Conservation (phyloP, 2,329 filamentous ascomycete species). For the Epichloe amarillans region DNA sequence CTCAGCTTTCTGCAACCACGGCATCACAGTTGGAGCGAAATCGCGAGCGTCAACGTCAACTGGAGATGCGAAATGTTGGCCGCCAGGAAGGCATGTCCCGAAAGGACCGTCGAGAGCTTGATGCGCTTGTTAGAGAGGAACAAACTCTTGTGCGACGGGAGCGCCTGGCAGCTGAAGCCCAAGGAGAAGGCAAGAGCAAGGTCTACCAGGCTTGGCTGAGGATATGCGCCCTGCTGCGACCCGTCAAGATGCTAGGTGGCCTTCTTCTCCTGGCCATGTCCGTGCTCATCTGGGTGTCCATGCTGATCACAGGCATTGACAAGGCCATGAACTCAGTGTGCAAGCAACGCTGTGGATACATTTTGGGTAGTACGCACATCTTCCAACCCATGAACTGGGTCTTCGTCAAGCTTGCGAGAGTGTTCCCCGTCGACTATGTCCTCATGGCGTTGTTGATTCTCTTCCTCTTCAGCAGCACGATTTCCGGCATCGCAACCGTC, state of each 20-base stretch:
- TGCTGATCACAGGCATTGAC: conserved; percentile 92
- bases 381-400: conserved; percentile 94
- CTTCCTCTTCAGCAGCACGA: conserved; percentile 77
- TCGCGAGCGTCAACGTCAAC: conserved; percentile 78
- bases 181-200: conserved; percentile 61
- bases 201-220: conserved; percentile 69
- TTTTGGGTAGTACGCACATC: conserved; percentile 73
- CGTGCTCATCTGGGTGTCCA: conserved; percentile 71
- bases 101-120: conserved; percentile 80
- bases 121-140: conserved; percentile 78
- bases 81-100: conserved; percentile 61
- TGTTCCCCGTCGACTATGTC: conserved; percentile 86
- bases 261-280: conserved; percentile 62
- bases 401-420: conserved; percentile 58
- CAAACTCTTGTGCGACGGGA: conserved; percentile 82
- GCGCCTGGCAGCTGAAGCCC: conserved; percentile 70
- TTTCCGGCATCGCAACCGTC: conserved; percentile 72
- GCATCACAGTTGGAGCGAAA: conserved; percentile 74
- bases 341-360: conserved; percentile 81
- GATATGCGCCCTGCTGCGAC: conserved; percentile 67
- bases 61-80: conserved; percentile 74
- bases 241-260: conserved; percentile 77
- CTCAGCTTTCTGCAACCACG: conserved; percentile 63
- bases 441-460: conserved; percentile 76
- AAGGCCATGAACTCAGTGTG: conserved; percentile 93